Base-by-base conservation (phyloP, 176 grass and related monocot genomes). In the Aegilops sharonensis region DNA sequence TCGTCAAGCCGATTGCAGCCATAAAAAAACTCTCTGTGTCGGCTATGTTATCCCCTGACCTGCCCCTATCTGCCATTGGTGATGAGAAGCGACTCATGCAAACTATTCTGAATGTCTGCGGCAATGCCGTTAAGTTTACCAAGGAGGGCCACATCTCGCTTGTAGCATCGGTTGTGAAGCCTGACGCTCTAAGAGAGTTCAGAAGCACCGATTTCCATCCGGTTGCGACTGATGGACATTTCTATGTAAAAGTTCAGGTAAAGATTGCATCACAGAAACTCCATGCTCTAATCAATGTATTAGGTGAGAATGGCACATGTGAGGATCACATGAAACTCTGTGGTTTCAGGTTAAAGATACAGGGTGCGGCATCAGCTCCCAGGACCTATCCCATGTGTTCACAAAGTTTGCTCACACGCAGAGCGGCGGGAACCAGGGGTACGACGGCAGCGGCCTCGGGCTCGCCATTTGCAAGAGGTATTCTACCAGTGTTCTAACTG, bases 71-170 rank as follows among this genome's bases (percentile, higher is more conserved):
- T 27, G 84, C 87, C 23, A 60, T 89, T 40, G 92, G 92, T 54
- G 92, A 94, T 73, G 92, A 91, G 64, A 91, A 94, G 45, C 84
- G 89, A 9, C 89, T 94, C 1, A 81, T 94, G 89, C 92, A 91
- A 62, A 91, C 88, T 20, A 87, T 94, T 50, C 72, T 94, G 17
- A 94, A 94, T 23, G 74, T 94, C 61, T 86, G 79, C 72, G 92
- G 92, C 14, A 94, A 94, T 59, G 92, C 92, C 4, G 87, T 94
- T 34, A 94, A 94, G 77, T 94, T 91, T 36, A 94, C 92, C n/a
- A 94, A 87, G 80, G 92, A 91, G 84, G 92, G 92, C 2, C 86
- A 91, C 61, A 85, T 94, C 36, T 85, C 92, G 57, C 66, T 94
- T 1, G 21, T 72, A 45, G 89, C 89, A 24, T 89, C 89, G 0